Evolutionary conservation across 306 rosid species (phyloP), one percentile per base, ranked within the genome.

Genomic region (Casuarina cunninghamiana): DNA sequence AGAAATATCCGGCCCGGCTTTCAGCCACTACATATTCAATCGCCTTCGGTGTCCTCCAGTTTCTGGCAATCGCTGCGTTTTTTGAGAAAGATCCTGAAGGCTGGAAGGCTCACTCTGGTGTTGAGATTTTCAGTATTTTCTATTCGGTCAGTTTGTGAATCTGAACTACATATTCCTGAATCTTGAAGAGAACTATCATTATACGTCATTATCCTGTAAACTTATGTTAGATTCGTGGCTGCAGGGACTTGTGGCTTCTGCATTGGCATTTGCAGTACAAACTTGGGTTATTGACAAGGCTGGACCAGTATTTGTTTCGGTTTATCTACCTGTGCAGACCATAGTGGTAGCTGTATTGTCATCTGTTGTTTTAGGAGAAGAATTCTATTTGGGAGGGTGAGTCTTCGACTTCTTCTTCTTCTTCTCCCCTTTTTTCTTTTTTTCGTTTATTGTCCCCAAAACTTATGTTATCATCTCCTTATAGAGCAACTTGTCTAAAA

Each of bases 221-320:
- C 32, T 26, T 26, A 26, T 26, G 32, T 26, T 26, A 26, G 32
- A 37, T 12, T 76, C 76, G 45, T 81, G 84, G 78, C 65, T 72
- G 84, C 88, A 93, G 97, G 97, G 97, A 77, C 71, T 89, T 66
- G 87, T 92, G 78, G 81, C 81, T 76, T 92, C 96, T 10, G 96
- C 90, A 8, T 16, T 89, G 50, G 91, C 90, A 43, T 88, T 91
- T 53, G 92, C 97, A 39, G 69, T 89, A 79, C 96, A 92, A 79
- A 92, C 86, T 72, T 92, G 93, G 96, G 80, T 84, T 41, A 85
- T 90, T 76, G 84, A 82, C 73, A 86, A 77, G 60, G 95, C 91
- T 65, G 97, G 97, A 17, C 97, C 93, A 17, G 87, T 88, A 53
- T 87, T 88, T 85, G 85, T 86, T 77, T 83, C 93, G 46, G 71